Percentiles rank a stretch among this genome's conserved stretches.
Conservation (phyloP, 1,284 basidiomycete genomes). For the Puccinia novopanici region DNA sequence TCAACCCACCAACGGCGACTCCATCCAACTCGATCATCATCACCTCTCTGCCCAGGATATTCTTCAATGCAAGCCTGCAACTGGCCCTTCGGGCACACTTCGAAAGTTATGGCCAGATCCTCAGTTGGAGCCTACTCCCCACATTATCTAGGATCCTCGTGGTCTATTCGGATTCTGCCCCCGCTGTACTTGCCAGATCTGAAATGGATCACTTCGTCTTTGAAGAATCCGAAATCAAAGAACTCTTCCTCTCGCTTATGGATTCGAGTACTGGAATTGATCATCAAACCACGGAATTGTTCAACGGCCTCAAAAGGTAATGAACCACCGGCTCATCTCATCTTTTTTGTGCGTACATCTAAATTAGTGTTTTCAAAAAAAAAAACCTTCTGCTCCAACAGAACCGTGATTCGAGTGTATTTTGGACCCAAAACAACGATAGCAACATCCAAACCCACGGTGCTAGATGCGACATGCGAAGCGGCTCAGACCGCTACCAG, state of each 20-base stretch:
- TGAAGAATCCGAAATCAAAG: conserved; percentile 20
- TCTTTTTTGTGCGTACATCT: no score
- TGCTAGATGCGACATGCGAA: not conserved
- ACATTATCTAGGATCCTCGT: conserved; percentile 34
- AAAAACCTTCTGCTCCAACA: not conserved
- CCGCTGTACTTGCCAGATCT: conserved; percentile 15
- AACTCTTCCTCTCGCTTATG: conserved; percentile 10
- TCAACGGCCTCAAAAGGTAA: not conserved
- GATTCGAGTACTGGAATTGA: not conserved
- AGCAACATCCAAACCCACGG: not conserved
- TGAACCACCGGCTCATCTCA: no score
- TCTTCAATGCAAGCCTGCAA: conserved; percentile 43
- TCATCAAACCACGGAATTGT: not conserved
- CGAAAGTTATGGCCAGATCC: conserved; percentile 26
- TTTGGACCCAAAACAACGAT: conserved; percentile 23
- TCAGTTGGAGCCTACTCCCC: conserved; percentile 26
- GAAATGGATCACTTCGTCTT: conserved; percentile 46
- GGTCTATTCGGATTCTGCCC: conserved; percentile 3
- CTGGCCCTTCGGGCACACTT: conserved; percentile 33
- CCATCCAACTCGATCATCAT: conserved; percentile 47
- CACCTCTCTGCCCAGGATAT: conserved; percentile 16
- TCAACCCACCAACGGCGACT: not conserved
- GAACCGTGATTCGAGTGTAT: conserved; percentile 37
- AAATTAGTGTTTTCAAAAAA: not conserved
- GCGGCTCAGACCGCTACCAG: conserved; percentile 65